Conservation (phyloP, 352 stramenopile genomes). For the Plasmopara viticola region DNA sequence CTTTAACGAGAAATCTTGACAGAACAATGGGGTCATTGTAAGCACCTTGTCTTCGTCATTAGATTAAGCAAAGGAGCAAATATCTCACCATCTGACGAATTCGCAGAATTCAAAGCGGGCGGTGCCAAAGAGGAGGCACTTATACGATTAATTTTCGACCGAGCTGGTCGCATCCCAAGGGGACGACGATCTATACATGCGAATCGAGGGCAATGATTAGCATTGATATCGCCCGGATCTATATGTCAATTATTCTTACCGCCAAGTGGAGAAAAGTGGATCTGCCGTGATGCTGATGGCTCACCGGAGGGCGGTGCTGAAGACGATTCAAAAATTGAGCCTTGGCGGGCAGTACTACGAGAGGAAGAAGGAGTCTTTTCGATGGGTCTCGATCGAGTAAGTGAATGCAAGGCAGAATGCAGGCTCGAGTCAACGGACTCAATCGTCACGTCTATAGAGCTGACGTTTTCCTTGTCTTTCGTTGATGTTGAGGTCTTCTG, state of each 20-base stretch:
- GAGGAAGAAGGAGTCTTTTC: slow-evolving; percentile 2
- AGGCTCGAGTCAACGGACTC: slow-evolving; percentile 48
- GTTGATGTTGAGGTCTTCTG: slow-evolving; percentile 17
- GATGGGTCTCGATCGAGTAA: slow-evolving; percentile 37
- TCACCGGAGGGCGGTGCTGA: slow-evolving; percentile 20
- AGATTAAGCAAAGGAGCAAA: background rate
- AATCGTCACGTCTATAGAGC: slow-evolving; percentile 19
- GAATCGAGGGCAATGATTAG: slow-evolving; percentile 23
- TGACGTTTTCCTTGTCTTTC: slow-evolving; percentile 15
- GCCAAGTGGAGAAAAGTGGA: slow-evolving; percentile 34
- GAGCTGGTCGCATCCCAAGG: slow-evolving; percentile 36
- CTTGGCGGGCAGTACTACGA: slow-evolving; percentile 29
- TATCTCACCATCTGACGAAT: slow-evolving; percentile 36
- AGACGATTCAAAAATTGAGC: slow-evolving; percentile 41
- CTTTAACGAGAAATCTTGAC: slow-evolving; percentile 43
- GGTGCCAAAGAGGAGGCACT: slow-evolving; percentile 29
- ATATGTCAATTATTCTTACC: slow-evolving; percentile 26
- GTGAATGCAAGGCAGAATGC: slow-evolving; percentile 20
- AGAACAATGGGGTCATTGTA: background rate
- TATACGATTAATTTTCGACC: slow-evolving; percentile 46
- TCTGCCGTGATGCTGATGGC: slow-evolving; percentile 20
- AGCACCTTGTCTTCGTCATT: background rate
- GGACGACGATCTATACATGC: slow-evolving; percentile 26
- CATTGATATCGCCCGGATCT: background rate
- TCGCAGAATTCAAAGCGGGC: slow-evolving; percentile 14